A percentile compares a stretch with the other conserved stretches of the same genome.
These are phyloP conservation scores for Cladosporium velox DNA, from an alignment of 2,329 filamentous ascomycete species.

Conservation along the genomic window DNA sequence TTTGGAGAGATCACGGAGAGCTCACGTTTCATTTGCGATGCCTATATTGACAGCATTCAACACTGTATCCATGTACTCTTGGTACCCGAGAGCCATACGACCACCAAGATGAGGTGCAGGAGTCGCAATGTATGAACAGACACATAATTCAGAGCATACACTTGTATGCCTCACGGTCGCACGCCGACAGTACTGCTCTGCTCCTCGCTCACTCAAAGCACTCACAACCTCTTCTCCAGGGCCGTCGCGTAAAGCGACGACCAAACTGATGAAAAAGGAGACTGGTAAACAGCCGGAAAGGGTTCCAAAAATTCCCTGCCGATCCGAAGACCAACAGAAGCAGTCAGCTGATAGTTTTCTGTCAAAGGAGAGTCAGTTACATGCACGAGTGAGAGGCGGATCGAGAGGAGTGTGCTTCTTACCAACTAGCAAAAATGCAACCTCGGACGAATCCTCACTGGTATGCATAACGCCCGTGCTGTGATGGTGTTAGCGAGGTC, in stretches of 20 bases:
- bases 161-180: not conserved
- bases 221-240: slow-evolving; percentile 18
- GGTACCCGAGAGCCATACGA: not conserved
- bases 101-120: not conserved
- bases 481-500: not conserved
- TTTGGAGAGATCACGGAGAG: not conserved
- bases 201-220: not conserved
- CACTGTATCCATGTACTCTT: not conserved
- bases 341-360: slow-evolving; percentile 81
- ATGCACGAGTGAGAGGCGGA: not conserved
- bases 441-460: slow-evolving; percentile 88
- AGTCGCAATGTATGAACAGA: not conserved
- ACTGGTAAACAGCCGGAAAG: slow-evolving; percentile 59
- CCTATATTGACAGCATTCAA: not conserved
- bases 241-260: slow-evolving; percentile 55
- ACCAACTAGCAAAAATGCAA: slow-evolving; percentile 83
- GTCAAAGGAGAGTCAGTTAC: slow-evolving; percentile 33
- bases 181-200: not conserved
- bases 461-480: slow-evolving; percentile 77
- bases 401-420: not conserved
- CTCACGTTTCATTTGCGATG: not conserved
- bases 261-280: slow-evolving; percentile 45
- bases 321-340: slow-evolving; percentile 70
- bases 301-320: slow-evolving; percentile 81
- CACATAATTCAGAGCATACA: too few relatives aligned